Base-by-base conservation (phyloP, 305 asterid species). In the Withania somnifera region DNA sequence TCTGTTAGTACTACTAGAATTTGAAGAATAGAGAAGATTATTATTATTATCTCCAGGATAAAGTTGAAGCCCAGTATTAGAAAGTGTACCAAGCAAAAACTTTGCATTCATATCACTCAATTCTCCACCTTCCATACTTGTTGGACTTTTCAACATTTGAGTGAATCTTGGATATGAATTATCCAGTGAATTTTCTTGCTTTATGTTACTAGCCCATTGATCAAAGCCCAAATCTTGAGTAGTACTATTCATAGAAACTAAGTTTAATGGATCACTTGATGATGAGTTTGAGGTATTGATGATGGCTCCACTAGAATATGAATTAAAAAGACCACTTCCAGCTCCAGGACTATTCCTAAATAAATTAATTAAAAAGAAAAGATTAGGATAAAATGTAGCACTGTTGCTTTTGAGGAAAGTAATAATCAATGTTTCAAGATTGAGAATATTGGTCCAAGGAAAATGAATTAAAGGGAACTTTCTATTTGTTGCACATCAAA, bases 221-320 rank as follows among this genome's bases (percentile, higher is more conserved):
- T 89, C 83, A 87, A 86, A 93, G 54, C 84, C 85, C 67, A 86
- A 61, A 40, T 89, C 93, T 78, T 91, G 92, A 38, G 88, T 51
- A 57, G 82, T 36, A 61, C 50, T 20, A 61, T 7, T 47, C 60
- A 73, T 73, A 15, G 79, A 73, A 47, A 73, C 42, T 73, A 73
- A 22, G 40, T 73, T 73, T 81, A 71, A 87, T 78, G 87, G 53
- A 82, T 87, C 87, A 64, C 82, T 86, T 38, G 77, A 67, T 66
- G 75, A 66, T 67, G 91, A 82, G 81, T 77, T 86, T 51, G 76
- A 32, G n/a, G 40, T 17, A 61, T 28, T 42, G 66, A 80, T 28
- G 52, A 80, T 28, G 38, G 56, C 77, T 80, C 80, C 86, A 77
- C 53, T 83, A 52, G 85, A 76, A 68, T 79, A 75, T 64, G 90